Base-by-base conservation (phyloP, 2,329 filamentous ascomycete species). In the Penicillium vulpinum region DNA sequence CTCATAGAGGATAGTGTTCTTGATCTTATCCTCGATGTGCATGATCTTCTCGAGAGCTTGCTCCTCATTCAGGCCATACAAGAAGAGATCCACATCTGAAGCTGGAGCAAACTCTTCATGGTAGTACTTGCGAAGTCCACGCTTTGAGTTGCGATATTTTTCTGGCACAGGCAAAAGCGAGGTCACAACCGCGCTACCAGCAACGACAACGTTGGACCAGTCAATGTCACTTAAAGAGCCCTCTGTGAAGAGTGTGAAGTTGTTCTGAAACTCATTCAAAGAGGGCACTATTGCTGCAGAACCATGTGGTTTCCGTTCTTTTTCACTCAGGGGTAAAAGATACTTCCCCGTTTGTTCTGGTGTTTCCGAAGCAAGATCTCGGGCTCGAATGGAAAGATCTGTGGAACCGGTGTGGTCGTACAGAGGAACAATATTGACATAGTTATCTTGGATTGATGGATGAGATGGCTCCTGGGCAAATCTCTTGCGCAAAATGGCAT, bases 81-180 rank as follows among this genome's bases (percentile, higher is more conserved):
- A 76, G 70, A 96, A 96, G 2, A 96, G 80, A 70, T 95, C 91
- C 10, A 96, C 89, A 71, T 96, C 91, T 4, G 90, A 93, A 1
- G 91, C 90, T 0, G 91, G 91, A 11, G 89, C 89, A 61, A 93
- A 84, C 59, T 86, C 85, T 67, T 92, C 85, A 67, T 95, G 91
- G 63, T 93, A 96, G 71, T 91, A 95, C 75, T 88, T 78, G 69
- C 88, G 78, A 69, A 79, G 31, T 71, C 75, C 79, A 51, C 83
- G 81, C 77, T 90, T 90, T 44, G 85, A 87, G 31, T 77, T 75
- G 47, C 79, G 82, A 72, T 86, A 85, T 59, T 85, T 74, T 3
- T 83, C 75, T 6, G 87, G 88, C 6, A 91, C 84, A 0, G 90
- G 88, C 15, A 95, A 75, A 33, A 95, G 80, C 47, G 88, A 88